Evolutionary conservation across 176 grass and related monocot genomes (phyloP).

Genomic region (Raddia distichophylla): DNA sequence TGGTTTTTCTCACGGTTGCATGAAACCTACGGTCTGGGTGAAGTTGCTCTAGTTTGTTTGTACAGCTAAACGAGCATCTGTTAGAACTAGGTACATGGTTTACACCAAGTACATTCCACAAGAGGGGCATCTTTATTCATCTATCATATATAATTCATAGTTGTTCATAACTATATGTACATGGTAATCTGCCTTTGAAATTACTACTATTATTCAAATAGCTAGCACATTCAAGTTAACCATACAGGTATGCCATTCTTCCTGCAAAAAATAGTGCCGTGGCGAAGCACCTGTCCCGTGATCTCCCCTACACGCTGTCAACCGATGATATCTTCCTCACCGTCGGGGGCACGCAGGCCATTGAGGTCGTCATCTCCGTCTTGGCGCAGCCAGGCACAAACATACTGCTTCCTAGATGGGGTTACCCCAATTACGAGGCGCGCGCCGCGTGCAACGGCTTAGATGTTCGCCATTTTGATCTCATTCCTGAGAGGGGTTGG

Average conservation of each 20-base stretch:
- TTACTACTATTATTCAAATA: neutral
- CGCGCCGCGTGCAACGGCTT: constrained; percentile 35
- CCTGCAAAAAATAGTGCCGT: constrained; percentile 35
- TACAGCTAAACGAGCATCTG: neutral
- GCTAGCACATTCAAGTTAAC: neutral
- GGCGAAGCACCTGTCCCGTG: constrained; percentile 50
- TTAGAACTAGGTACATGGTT: too few relatives aligned
- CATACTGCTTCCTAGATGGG: constrained; percentile 60
- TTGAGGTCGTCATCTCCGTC: constrained; percentile 52
- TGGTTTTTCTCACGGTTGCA: too few relatives aligned
- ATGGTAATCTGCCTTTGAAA: neutral
- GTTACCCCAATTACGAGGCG: constrained; percentile 48
- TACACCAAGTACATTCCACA: neutral
- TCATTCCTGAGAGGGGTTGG: constrained; percentile 60
- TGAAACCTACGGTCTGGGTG: neutral
- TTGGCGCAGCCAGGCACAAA: constrained; percentile 55
- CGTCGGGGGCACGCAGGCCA: constrained; percentile 56
- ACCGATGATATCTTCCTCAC: constrained; percentile 66
- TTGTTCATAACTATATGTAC: neutral
- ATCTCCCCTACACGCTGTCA: constrained; percentile 50
- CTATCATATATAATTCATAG: neutral
- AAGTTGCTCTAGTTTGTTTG: neutral
- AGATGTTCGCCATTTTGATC: constrained; percentile 48
- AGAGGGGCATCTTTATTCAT: neutral
- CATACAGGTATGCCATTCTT: neutral